A percentile compares a stretch with the other conserved stretches of the same genome.
phyloP scores from a whole-genome alignment of 1,284 basidiomycete species.

The Boletellus sp. region DNA sequence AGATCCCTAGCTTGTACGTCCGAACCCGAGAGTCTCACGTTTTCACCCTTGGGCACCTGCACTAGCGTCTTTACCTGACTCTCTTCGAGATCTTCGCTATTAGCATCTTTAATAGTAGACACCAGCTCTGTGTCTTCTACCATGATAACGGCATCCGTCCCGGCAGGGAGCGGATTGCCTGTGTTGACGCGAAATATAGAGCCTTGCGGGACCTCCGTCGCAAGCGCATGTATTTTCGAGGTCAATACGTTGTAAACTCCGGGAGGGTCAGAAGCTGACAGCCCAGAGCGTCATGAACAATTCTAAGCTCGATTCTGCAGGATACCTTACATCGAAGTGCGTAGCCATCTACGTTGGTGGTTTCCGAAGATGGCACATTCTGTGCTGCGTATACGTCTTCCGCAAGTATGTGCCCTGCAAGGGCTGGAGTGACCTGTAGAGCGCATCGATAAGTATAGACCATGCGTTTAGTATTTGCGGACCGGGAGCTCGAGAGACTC shows the following conservation, averaged over 20 bases:
- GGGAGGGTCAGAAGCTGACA: slow-evolving; percentile 53
- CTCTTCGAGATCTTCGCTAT: slow-evolving; percentile 65
- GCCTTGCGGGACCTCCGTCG: slow-evolving; percentile 44
- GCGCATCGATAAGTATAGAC: not conserved
- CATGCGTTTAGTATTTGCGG: slow-evolving; percentile 10
- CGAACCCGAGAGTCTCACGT: slow-evolving; percentile 70
- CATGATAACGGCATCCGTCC: slow-evolving; percentile 82
- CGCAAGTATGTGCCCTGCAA: slow-evolving; percentile 71
- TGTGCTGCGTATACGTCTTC: slow-evolving; percentile 67
- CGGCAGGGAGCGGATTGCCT: slow-evolving; percentile 71
- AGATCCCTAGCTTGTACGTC: slow-evolving; percentile 69
- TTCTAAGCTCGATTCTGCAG: not conserved
- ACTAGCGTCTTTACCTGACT: slow-evolving; percentile 63
- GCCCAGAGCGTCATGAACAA: slow-evolving; percentile 3
- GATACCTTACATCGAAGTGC: slow-evolving; percentile 61
- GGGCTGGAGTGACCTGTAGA: slow-evolving; percentile 48
- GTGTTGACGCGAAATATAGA: slow-evolving; percentile 76
- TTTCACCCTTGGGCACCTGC: slow-evolving; percentile 65
- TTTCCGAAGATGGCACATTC: slow-evolving; percentile 59
- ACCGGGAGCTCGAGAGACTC: slow-evolving; percentile 39
- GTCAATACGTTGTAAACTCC: slow-evolving; percentile 75
- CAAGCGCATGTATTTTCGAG: slow-evolving; percentile 43
- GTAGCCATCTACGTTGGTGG: slow-evolving; percentile 88
- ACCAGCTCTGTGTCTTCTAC: slow-evolving; percentile 84
- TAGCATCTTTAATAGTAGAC: slow-evolving; percentile 39